Evolutionary conservation across 1,284 basidiomycete species (phyloP), one percentile per base, ranked within the genome.

Genomic region (Rhodotorula sp.): DNA sequence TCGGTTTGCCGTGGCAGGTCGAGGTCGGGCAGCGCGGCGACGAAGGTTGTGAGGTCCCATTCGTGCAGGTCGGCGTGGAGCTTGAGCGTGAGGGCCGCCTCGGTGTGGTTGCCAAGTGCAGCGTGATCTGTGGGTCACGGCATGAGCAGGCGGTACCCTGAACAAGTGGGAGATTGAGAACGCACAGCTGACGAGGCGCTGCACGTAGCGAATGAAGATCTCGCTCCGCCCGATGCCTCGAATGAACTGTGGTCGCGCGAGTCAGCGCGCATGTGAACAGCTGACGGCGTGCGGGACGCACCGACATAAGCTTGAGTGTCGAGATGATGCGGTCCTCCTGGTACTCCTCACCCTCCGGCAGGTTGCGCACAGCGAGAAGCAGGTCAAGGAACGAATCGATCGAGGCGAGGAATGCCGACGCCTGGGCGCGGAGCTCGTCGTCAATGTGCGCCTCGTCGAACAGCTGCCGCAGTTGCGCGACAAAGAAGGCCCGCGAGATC

Each of bases 321-420:
- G 93, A 94, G 74, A 94, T 93, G 34, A 96, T 91, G 36, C 94
- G 88, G 80, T 99, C 96, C 80, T 98, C 95, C 32, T 91, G 88
- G 82, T 90, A 97, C 81, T 93, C 91, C 75, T 94, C 90, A n/a
- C 92, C 91, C 69, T 93, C 90, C 0, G 94, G 94, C n/a, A 99
- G 84, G 70, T 90, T 93, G n/a, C 93, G 88, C 13, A 98, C 89
- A 69, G 88, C 93, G 32, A 97, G 84, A 51, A 98, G 84, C n/a
- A 99, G 85, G 78, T 97, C 93, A 48, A 99, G 86, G 88, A 99
- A 99, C 37, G 91, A 86, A 79, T 97, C 92, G 13, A 97, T 90
- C 19, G 92, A 91, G 76, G 93, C 89, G 50, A 99, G 84, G 85
- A 97, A 97, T 44, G 83, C 84, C 4, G 89, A 87, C 37, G 97